Base-by-base conservation (phyloP, 305 asterid genomes). In the Fraxinus paxiana region DNA sequence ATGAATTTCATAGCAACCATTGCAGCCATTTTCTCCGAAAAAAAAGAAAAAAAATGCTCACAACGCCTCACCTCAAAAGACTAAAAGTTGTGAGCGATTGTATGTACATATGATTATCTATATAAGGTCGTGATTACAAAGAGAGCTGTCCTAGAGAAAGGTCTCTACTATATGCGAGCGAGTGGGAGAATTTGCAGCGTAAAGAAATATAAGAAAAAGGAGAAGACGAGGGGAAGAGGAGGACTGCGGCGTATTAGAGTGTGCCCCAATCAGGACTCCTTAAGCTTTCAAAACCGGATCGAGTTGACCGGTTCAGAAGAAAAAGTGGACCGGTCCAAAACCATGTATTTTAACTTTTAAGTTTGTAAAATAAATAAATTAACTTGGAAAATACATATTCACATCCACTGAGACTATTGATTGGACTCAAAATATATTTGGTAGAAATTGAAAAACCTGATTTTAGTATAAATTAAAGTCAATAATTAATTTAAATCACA, bases 1-100 rank as follows among this genome's bases (percentile, higher is more conserved):
- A 82, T 77, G 81, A 90, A 89, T 86, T 81, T 87, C 65, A 85
- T 51, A 77, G 87, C 93, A 82, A 83, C 48, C 94, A 89, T 86
- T 82, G 81, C 77, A 82, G 92, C 94, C 98, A 93, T 93, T 35
- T 88, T 81, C 63, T 71, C 82, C 34, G 35, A 20, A 63, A 70
- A 33, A 28, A 17, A 48, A 0, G 20, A 77, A 74, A 65, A 15
- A 77, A 76, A 61, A 13, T 82, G 75, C 33, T 56, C 56, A 59
- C 48, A 71, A 43, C 74, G 48, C 79, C 73, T 75, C 75, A 5
- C 12, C 46, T 38, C 79, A 33, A 81, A 70, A 73, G 81, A 63
- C 22, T 51, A 46, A 31, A 8, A 37, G 6, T 24, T 72, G 51
- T 41, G 59, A 20, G 37, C 18, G 9, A 46, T 63, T 69, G 84